These are phyloP conservation scores for Fusarium algeriense DNA, from an alignment of 2,329 filamentous ascomycete species.

Conservation along the genomic window DNA sequence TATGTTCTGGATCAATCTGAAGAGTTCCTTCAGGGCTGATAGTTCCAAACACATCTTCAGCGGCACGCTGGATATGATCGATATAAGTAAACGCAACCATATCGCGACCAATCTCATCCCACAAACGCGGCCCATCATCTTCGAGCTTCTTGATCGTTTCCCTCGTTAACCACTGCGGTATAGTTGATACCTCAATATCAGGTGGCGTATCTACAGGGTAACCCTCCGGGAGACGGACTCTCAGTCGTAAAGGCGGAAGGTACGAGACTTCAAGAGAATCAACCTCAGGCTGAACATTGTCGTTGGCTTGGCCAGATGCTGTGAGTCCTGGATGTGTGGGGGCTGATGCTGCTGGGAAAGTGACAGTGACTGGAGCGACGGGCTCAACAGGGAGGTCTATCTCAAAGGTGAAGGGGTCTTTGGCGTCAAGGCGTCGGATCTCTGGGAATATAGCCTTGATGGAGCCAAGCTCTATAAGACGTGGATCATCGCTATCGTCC, in stretches of 20 bases:
- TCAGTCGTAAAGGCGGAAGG: constrained; percentile 68
- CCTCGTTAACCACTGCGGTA: constrained; percentile 68
- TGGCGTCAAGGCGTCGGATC: constrained; percentile 60
- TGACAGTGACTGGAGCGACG: constrained; percentile 65
- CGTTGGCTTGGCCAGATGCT: constrained; percentile 14
- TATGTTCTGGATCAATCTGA: constrained; percentile 67
- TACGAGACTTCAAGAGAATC: constrained; percentile 67
- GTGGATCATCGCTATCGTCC: constrained; percentile 64
- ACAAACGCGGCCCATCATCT: constrained; percentile 64
- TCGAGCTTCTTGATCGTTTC: constrained; percentile 63
- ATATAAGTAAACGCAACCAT: constrained; percentile 73
- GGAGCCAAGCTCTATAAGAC: constrained; percentile 69
- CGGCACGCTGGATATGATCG: constrained; percentile 70
- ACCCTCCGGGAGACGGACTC: constrained; percentile 66
- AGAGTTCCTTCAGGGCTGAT: constrained; percentile 62
- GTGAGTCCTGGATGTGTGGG: constrained; percentile 30
- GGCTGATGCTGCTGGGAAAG: constrained; percentile 63
- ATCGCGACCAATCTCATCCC: constrained; percentile 72
- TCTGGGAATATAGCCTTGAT: constrained; percentile 77
- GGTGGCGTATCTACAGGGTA: constrained; percentile 70
- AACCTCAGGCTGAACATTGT: constrained; percentile 38
- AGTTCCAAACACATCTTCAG: constrained; percentile 71
- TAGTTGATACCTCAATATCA: constrained; percentile 62
- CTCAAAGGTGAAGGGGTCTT: constrained; percentile 62
- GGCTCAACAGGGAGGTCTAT: constrained; percentile 71